Conservation (phyloP, 176 grass and related monocot species). For the Oryza meridionalis region DNA sequence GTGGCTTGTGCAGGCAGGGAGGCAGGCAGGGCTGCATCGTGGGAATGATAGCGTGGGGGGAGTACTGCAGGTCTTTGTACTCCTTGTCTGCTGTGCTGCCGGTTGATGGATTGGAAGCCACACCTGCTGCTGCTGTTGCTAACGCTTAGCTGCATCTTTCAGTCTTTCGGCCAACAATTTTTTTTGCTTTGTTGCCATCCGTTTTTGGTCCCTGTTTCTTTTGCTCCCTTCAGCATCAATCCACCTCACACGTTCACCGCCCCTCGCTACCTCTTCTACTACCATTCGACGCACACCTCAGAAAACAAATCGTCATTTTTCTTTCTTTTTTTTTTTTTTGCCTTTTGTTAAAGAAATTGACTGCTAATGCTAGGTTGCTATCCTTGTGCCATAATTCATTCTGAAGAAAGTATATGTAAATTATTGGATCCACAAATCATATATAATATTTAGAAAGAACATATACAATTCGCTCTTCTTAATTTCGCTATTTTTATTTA, state of each 20-base stretch:
- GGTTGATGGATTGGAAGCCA: slow-evolving; percentile 12
- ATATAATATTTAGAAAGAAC: too few relatives aligned
- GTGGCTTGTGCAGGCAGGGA: slow-evolving; percentile 1
- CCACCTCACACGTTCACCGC: background rate
- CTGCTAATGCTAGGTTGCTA: background rate
- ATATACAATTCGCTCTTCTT: too few relatives aligned
- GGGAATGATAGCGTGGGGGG: slow-evolving; percentile 28
- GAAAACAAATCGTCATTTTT: background rate
- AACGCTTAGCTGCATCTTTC: background rate
- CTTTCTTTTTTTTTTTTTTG: background rate
- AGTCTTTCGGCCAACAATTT: slow-evolving; percentile 4
- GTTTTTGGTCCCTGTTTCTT: slow-evolving; percentile 29
- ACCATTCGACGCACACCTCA: background rate
- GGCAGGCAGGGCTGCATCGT: slow-evolving; percentile 16
- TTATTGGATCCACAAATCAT: too few relatives aligned
- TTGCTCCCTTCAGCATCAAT: slow-evolving; percentile 46
- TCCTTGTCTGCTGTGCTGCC: slow-evolving; percentile 3
- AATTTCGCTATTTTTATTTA: too few relatives aligned
- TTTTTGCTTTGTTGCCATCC: background rate
- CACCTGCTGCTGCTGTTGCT: background rate
- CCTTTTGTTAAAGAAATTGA: background rate
- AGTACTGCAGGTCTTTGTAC: background rate
- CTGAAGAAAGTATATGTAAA: too few relatives aligned
- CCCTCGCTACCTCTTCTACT: background rate
- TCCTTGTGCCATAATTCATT: too few relatives aligned